Base-by-base conservation (phyloP, 192 early-diverging fungal species). In the Radiomyces spectabilis region DNA sequence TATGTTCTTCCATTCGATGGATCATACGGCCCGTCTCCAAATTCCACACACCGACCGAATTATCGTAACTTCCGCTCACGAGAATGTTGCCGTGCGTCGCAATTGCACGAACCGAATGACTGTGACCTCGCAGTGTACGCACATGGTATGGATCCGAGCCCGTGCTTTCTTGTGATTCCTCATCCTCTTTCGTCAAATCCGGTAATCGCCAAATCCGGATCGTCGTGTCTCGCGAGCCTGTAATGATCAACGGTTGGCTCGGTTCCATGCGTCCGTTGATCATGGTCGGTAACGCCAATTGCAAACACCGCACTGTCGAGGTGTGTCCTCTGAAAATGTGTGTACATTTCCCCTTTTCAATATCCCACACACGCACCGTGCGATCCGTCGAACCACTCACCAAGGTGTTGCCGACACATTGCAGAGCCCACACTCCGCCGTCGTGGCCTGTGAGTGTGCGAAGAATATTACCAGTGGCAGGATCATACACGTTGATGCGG, bases 371-470 rank as follows among this genome's bases (percentile, higher is more conserved):
- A 4, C 95, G 75, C 22, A 99, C 92, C 4, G 91, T 90, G 24
- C 95, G 74, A 68, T 99, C 97, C 2, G 93, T 97, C 12, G 91
- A 92, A 18, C 97, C 94, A 46, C 87, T 89, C 5, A 99, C 92
- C 4, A 99, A 77, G 0, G 91, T 89, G 47, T 86, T 78, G 24
- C 89, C 86, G 32, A 86, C 82, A 50, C 95, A 94, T 53, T 95
- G 87, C 31, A 99, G 71, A 8, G 94, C 94, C 97, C 97, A 99
- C 5, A 99, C 94, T 46, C 97, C 97, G 35, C 95, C 95, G 31
- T 91, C 89, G 53, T 93, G 88, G 16, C 95, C 95, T 24, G 73
- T 74, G 21, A 99, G 75, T 48, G 79, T 78, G 54, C 85, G 77
- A n/a, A 81, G 62, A 26, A 85, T 66, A 9, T 69, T 75, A 15